Evolutionary conservation across 495 filamentous ascomycete species (phyloP).

Genomic region (Mytilinidion resinicola): DNA sequence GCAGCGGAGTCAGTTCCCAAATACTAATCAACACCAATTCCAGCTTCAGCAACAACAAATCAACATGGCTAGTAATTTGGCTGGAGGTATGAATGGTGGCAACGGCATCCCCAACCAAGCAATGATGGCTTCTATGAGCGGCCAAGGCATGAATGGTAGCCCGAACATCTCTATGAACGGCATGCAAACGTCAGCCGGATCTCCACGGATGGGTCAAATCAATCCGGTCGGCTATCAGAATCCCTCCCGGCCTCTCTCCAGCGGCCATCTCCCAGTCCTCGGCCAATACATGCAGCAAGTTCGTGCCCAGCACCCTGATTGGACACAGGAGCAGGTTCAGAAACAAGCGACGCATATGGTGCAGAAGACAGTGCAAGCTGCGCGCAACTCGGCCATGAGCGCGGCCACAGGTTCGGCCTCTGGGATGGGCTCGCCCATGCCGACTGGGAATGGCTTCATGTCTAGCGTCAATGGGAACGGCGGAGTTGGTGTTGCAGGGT

Average conservation of each 20-base stretch:
- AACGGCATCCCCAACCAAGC: constrained; percentile 27
- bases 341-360: constrained; percentile 27
- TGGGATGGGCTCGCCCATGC: constrained; percentile 9
- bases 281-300: constrained; percentile 29
- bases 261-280: constrained; percentile 33
- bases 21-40: constrained; percentile 31
- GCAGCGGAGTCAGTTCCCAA: constrained; percentile 19
- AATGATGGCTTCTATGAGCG: constrained; percentile 28
- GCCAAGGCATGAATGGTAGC: constrained; percentile 24
- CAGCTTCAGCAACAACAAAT: constrained; percentile 32
- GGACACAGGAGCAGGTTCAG: constrained; percentile 29
- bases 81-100: constrained; percentile 13
- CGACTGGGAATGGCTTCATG: constrained; percentile 11
- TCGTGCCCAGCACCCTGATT: constrained; percentile 30
- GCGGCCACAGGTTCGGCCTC: constrained; percentile 30
- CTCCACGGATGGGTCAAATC: constrained; percentile 19
- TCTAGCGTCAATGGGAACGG: constrained; percentile 22
- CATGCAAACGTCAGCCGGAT: constrained; percentile 16
- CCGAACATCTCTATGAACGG: constrained; percentile 21
- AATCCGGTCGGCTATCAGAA: constrained; percentile 11
- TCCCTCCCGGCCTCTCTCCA: constrained; percentile 30
- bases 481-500: constrained; percentile 6
- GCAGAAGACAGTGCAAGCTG: constrained; percentile 8
- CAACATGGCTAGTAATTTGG: constrained; percentile 21
- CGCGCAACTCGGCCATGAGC: constrained; percentile 34